These are phyloP conservation scores for Amanita rubescens DNA, from an alignment of 768 basidiomycete genomes.

Conservation along the genomic window DNA sequence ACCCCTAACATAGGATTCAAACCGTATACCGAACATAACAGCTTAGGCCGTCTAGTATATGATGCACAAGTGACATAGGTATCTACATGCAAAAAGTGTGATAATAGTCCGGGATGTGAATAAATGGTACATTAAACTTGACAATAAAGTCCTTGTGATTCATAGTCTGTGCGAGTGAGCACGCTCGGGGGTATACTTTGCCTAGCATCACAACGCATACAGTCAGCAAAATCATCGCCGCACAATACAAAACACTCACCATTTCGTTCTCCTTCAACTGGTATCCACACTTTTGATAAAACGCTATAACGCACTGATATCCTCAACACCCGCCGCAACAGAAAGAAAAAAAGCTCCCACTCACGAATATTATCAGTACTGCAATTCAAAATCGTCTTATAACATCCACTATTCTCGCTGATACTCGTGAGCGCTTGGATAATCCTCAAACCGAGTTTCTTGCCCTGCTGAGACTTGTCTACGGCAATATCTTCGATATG, in stretches of 20 bases:
- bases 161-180: conserved; percentile 5
- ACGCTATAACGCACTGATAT: conserved; percentile 71
- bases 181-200: conserved; percentile 6
- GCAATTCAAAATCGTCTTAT: conserved; percentile 98
- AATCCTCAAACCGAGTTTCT: conserved; percentile 81
- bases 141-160: neutral
- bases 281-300: conserved; percentile 95
- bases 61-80: neutral
- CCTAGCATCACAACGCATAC: neutral
- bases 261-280: conserved; percentile 91
- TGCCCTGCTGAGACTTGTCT: conserved; percentile 80
- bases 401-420: conserved; percentile 74
- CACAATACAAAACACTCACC: conserved; percentile 37
- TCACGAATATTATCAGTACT: conserved; percentile 84
- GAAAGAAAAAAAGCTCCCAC: conserved; percentile 25
- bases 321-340: neutral
- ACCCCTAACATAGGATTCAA: too few species aligned
- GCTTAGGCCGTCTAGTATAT: too few species aligned
- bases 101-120: neutral
- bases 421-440: conserved; percentile 83
- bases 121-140: too few species aligned
- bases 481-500: conserved; percentile 99
- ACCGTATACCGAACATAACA: too few species aligned
- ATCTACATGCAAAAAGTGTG: neutral
- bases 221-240: neutral